These are phyloP conservation scores for Lyophyllum decastes DNA, from an alignment of 768 basidiomycete genomes.

Conservation along the genomic window DNA sequence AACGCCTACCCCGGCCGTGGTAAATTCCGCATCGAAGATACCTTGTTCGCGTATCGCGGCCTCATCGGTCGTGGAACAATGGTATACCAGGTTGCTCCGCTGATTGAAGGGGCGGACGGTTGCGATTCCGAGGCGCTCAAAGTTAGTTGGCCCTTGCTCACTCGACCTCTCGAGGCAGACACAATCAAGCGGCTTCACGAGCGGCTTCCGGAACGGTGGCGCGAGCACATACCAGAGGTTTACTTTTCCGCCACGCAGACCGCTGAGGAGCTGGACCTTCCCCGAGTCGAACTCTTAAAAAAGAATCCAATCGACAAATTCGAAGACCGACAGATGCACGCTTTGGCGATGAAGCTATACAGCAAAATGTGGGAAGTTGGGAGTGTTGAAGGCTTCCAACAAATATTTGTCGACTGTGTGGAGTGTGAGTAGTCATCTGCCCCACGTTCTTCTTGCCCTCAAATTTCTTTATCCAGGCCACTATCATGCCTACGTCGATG, in stretches of 20 bases:
- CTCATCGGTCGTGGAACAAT: conserved; percentile 21
- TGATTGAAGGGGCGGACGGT: not conserved
- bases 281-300: conserved; percentile 9
- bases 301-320: not conserved
- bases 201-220: conserved; percentile 10
- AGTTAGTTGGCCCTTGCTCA: conserved; percentile 13
- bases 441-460: not conserved
- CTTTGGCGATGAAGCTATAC: conserved; percentile 17
- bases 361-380: conserved; percentile 22
- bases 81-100: conserved; percentile 11
- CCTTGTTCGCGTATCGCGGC: conserved; percentile 15
- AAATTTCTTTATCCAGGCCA: conserved; percentile 19
- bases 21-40: not conserved
- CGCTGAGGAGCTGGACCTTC: conserved; percentile 1
- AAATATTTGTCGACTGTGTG: conserved; percentile 28
- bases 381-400: conserved; percentile 25
- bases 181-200: conserved; percentile 8
- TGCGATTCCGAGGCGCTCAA: conserved; percentile 9
- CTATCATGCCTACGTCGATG: conserved; percentile 19
- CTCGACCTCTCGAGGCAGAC: conserved; percentile 12
- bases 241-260: not conserved
- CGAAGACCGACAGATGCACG: not conserved
- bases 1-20: not conserved
- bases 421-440: conserved; percentile 23
- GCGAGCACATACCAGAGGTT: conserved; percentile 18